These are phyloP conservation scores for Neurospora sp. DNA, from an alignment of 495 filamentous ascomycete species.

Conservation along the genomic window DNA sequence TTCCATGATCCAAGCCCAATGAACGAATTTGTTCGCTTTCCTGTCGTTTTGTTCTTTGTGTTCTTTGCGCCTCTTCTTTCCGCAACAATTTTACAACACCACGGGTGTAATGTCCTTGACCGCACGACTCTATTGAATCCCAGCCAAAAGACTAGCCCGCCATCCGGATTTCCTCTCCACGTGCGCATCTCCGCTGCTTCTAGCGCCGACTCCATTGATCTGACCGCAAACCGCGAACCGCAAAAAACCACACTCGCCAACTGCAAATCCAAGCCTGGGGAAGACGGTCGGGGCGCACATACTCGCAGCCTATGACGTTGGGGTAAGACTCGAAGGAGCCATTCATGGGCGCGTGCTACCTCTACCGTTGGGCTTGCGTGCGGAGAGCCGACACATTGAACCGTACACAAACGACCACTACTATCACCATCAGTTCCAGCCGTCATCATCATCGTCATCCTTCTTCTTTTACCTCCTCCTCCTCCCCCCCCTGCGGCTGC, in stretches of 20 bases:
- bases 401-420: background rate
- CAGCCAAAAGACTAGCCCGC: background rate
- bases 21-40: background rate
- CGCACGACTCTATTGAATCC: background rate
- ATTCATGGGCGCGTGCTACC: background rate
- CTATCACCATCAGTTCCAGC: background rate
- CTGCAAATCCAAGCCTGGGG: background rate
- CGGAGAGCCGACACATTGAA: background rate
- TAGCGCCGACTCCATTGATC: slow-evolving; percentile 1
- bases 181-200: background rate
- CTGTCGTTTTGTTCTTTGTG: background rate
- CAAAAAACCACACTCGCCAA: background rate
- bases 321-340: background rate
- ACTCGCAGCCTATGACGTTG: background rate
- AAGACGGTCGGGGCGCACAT: background rate
- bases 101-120: background rate
- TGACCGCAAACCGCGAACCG: background rate
- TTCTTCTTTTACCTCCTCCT: background rate
- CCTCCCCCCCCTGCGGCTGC: background rate
- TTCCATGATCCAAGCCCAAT: background rate
- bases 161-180: background rate
- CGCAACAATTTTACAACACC: background rate
- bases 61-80: background rate
- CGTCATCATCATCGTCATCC: background rate
- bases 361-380: background rate